Percentiles rank a stretch among this genome's conserved stretches.
phyloP scores from a whole-genome alignment of 257 asterid species.

The Penstemon davidsonii region DNA sequence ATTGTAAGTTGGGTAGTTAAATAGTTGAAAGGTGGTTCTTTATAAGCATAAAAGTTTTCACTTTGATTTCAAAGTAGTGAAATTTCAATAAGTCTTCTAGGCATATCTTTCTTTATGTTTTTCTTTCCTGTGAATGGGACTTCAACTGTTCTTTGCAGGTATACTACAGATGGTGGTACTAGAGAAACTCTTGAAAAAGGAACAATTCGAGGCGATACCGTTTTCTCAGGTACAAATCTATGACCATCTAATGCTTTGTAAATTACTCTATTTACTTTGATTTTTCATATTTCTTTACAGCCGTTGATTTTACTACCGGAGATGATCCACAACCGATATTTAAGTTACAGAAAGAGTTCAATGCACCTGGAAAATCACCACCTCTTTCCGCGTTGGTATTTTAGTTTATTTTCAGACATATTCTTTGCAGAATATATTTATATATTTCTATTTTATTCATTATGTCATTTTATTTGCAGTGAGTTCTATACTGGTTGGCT shows the following conservation, averaged over 20 bases:
- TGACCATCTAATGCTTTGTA: slow-evolving; percentile 16
- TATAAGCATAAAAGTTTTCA: slow-evolving; percentile 1
- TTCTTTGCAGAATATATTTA: slow-evolving; percentile 29
- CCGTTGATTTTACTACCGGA: slow-evolving; percentile 91
- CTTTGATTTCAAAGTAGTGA: slow-evolving; percentile 20
- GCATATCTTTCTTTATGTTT: slow-evolving; percentile 7
- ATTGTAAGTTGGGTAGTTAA: slow-evolving; percentile 52
- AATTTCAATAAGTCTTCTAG: background rate
- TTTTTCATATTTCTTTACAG: slow-evolving; percentile 37
- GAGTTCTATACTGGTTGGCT: slow-evolving; percentile 99
- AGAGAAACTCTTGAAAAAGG: slow-evolving; percentile 83
- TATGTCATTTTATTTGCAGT: slow-evolving; percentile 40
- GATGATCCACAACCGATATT: slow-evolving; percentile 83
- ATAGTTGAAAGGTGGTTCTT: slow-evolving; percentile 16
- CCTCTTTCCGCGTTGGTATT: slow-evolving; percentile 78
- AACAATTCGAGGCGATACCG: slow-evolving; percentile 73
- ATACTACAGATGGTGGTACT: slow-evolving; percentile 92
- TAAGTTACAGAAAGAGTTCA: slow-evolving; percentile 81
- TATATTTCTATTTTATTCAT: slow-evolving; percentile 20
- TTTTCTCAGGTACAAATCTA: slow-evolving; percentile 69
- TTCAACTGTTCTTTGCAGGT: slow-evolving; percentile 54
- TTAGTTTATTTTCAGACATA: slow-evolving; percentile 20
- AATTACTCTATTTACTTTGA: slow-evolving; percentile 10
- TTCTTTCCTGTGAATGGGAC: slow-evolving; percentile 20
- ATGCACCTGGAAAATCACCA: slow-evolving; percentile 89